Percentiles rank a stretch among this genome's conserved stretches.
Conservation (phyloP, 2,329 filamentous ascomycete species). For the Parafenestella ontariensis region DNA sequence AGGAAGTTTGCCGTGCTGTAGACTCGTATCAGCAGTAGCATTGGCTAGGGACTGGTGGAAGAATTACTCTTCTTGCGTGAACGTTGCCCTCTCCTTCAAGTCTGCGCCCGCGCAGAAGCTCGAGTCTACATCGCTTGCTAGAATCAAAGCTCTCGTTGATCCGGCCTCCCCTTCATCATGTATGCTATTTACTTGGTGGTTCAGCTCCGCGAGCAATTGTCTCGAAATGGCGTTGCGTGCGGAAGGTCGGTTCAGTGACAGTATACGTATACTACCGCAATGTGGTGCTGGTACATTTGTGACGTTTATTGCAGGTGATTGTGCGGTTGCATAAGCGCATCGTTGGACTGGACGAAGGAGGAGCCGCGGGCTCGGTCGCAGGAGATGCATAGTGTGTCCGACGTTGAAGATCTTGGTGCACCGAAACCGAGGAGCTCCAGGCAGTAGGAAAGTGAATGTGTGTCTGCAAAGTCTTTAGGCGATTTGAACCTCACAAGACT, state of each 20-base stretch:
- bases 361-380: constrained; percentile 27
- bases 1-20: constrained; percentile 81
- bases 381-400: constrained; percentile 30
- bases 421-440: background rate
- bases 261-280: constrained; percentile 83
- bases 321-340: constrained; percentile 52
- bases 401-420: background rate
- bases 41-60: background rate
- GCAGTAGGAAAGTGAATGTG: background rate
- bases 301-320: constrained; percentile 68
- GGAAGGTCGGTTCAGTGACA: constrained; percentile 83
- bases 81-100: constrained; percentile 82
- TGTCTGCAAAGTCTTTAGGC: background rate
- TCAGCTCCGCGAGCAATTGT: constrained; percentile 75
- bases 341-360: constrained; percentile 33
- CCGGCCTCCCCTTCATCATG: constrained; percentile 64
- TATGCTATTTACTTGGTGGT: constrained; percentile 74
- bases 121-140: constrained; percentile 84
- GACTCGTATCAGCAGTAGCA: constrained; percentile 13
- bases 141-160: constrained; percentile 77
- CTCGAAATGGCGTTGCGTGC: constrained; percentile 91
- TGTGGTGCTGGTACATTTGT: constrained; percentile 78
- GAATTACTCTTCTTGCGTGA: constrained; percentile 78
- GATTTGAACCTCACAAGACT: background rate
- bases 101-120: constrained; percentile 96